phyloP scores from a whole-genome alignment of 106 monocot genomes.

The Allium cepa region DNA sequence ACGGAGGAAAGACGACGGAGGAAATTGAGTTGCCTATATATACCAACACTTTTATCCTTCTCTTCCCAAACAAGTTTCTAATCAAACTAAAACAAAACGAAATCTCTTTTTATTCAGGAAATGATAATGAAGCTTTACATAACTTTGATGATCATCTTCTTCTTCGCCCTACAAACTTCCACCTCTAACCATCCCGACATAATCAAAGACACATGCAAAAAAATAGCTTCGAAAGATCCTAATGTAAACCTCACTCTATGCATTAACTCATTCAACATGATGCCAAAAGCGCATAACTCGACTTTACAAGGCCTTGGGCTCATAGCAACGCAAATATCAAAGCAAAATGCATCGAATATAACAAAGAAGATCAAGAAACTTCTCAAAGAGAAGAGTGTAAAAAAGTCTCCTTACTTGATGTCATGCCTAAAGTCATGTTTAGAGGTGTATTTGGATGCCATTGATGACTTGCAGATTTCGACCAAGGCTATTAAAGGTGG shows the following conservation, averaged over 20 bases:
- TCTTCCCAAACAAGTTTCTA: not conserved
- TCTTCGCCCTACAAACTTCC: slow-evolving; percentile 4
- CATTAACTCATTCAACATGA: slow-evolving; percentile 4
- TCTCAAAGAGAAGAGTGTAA: not conserved
- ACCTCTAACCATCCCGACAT: not conserved
- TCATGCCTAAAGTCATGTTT: slow-evolving; percentile 4
- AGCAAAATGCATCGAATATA: not conserved
- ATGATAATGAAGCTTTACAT: not conserved
- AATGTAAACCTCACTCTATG: slow-evolving; percentile 12
- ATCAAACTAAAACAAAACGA: too few species aligned
- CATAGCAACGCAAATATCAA: slow-evolving; percentile 1
- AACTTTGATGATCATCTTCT: slow-evolving; percentile 2
- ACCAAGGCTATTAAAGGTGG: not conserved
- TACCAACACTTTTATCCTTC: not conserved
- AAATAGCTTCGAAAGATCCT: not conserved
- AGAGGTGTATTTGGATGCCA: slow-evolving; percentile 5
- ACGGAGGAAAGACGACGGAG: too few species aligned
- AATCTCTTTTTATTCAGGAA: too few species aligned
- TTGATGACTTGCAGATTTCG: not conserved
- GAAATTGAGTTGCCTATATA: too few species aligned
- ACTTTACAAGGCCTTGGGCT: slow-evolving; percentile 4
- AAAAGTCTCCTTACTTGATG: not conserved
- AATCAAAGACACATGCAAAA: slow-evolving; percentile 8
- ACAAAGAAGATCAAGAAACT: not conserved
- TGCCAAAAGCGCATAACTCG: slow-evolving; percentile 3